Evolutionary conservation across 495 filamentous ascomycete species (phyloP), one percentile per base, ranked within the genome.

Genomic region (Aspergillus carlsbadensis): DNA sequence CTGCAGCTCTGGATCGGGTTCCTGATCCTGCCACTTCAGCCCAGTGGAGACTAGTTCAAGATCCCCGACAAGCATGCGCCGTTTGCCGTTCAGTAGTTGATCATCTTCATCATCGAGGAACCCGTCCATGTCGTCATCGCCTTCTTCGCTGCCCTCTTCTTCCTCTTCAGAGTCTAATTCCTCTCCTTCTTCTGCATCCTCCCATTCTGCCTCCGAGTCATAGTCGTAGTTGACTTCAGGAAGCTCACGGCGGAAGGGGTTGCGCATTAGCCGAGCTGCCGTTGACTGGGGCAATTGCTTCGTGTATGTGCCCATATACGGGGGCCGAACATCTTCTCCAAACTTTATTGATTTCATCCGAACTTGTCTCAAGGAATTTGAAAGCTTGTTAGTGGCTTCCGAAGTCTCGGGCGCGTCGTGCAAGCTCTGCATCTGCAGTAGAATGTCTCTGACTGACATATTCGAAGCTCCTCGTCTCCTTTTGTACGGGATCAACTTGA

Each of bases 151-250:
- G 6, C 50, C 70, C n/a, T 76, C 74, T 6, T 96, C 93, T 40
- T 95, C 91, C 18, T 89, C 88, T 51, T 92, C 87, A 0, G 85
- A 88, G 53, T 84, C 83, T 5, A 90, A 69, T 40, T 92, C 86
- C 61, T 92, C 89, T 46, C 87, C 90, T 64, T 94, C 90, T 48
- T 89, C 88, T 2, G 84, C 83, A 62, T 87, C 85, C 59, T 91
- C 87, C 91, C 94, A 98, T 71, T 97, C 95, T 0, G 88, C 92
- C 67, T 99, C 94, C 0, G 92, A 97, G 64, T 98, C 94, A 63
- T 97, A 96, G 58, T 94, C 92, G 68, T 99, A 98, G 64, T 95
- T 78, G n/a, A 85, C 78, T 3, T 87, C 79, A 3, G 88, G 84
- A 6, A 94, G 60, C 8, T 65, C 71, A 39, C 81, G 82, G 26